These are phyloP conservation scores for Phytophthora sp. DNA, from an alignment of 352 stramenopile species.

Conservation along the genomic window DNA sequence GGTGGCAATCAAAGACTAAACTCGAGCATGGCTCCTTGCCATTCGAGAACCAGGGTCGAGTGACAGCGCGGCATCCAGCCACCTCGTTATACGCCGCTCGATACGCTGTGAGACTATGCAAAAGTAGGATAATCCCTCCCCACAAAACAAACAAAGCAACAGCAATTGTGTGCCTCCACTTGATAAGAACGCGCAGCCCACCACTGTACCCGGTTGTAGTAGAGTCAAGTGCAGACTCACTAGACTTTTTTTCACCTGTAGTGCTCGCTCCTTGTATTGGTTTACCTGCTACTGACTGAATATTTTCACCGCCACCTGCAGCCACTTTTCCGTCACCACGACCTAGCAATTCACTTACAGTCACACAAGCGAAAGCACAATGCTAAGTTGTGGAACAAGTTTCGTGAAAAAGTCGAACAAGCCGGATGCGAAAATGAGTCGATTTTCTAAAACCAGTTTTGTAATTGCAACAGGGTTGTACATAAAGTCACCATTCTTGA, in stretches of 20 bases:
- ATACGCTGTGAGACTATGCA: slow-evolving; percentile 8
- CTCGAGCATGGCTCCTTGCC: slow-evolving; percentile 26
- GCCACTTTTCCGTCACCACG: neutral
- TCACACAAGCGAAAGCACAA: slow-evolving; percentile 10
- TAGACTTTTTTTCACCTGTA: too few relatives aligned
- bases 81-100: slow-evolving; percentile 16
- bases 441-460: slow-evolving; percentile 17
- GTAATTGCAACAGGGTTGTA: slow-evolving; percentile 6
- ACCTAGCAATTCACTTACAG: slow-evolving; percentile 1
- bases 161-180: slow-evolving; percentile 7
- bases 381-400: slow-evolving; percentile 19
- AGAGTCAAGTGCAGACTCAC: too few relatives aligned
- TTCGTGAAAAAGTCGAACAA: slow-evolving; percentile 14
- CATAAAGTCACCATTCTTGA: slow-evolving; percentile 10
- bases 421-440: slow-evolving; percentile 3
- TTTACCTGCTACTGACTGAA: neutral
- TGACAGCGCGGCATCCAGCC: slow-evolving; percentile 9
- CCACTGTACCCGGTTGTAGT: too few relatives aligned
- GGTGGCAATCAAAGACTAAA: slow-evolving; percentile 24
- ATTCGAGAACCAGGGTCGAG: slow-evolving; percentile 28
- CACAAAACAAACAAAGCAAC: slow-evolving; percentile 19
- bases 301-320: neutral
- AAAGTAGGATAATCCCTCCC: slow-evolving; percentile 10
- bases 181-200: neutral
- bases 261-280: too few relatives aligned